Conservation (phyloP, 2,329 filamentous ascomycete species). For the Trichoderma aggressivum region DNA sequence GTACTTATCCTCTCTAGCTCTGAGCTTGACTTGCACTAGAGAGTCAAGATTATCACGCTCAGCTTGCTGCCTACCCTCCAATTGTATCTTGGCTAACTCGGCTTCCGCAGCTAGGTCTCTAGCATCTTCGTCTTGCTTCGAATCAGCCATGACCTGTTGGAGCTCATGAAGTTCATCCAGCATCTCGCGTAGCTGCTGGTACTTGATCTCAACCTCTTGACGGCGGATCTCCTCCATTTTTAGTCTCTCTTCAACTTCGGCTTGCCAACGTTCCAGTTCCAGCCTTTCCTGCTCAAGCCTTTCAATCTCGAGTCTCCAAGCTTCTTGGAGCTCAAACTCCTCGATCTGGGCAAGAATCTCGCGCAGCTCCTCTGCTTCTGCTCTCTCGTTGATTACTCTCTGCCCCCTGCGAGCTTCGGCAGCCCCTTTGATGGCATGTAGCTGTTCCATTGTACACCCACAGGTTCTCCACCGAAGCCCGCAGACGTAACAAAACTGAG, state of each 20-base stretch:
- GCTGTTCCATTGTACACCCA: constrained; percentile 53
- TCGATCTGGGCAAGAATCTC: constrained; percentile 45
- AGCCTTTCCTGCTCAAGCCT: constrained; percentile 37
- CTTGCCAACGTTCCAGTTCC: constrained; percentile 37
- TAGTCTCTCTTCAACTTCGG: constrained; percentile 38
- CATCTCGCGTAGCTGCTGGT: constrained; percentile 33
- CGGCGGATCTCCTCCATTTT: constrained; percentile 41
- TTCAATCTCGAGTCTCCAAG: constrained; percentile 38
- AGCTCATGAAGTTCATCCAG: constrained; percentile 41
- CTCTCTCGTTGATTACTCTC: constrained; percentile 33
- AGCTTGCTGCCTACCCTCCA: constrained; percentile 33
- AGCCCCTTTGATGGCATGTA: constrained; percentile 38
- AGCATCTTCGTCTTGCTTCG: constrained; percentile 38
- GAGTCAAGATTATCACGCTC: constrained; percentile 32
- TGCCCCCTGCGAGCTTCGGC: constrained; percentile 35
- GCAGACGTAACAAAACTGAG: constrained; percentile 83
- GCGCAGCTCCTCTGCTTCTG: constrained; percentile 35
- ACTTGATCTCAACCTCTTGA: constrained; percentile 38
- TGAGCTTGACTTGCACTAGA: constrained; percentile 29
- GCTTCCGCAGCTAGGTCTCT: constrained; percentile 27
- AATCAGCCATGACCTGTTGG: constrained; percentile 39
- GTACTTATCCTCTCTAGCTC: constrained; percentile 34
- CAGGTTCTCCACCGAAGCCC: constrained; percentile 70
- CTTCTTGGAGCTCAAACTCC: constrained; percentile 47
- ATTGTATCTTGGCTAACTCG: constrained; percentile 27